phyloP scores from a whole-genome alignment of 2,329 filamentous ascomycete species.

The Chaetomiaceae sp. region DNA sequence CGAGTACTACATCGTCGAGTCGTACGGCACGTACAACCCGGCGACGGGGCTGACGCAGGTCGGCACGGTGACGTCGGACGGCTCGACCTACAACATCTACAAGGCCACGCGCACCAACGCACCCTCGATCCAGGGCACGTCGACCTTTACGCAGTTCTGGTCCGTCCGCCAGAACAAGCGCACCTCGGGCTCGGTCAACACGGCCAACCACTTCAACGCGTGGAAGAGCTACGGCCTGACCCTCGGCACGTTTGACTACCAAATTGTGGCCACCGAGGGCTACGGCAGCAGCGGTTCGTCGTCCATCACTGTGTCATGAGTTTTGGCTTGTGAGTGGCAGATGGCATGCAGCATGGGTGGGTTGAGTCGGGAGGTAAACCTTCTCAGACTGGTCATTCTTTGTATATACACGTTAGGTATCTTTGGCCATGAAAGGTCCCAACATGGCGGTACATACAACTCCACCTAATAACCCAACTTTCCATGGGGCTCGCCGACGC shows the following conservation, averaged over 20 bases:
- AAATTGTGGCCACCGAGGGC: constrained; percentile 48
- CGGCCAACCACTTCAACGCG: constrained; percentile 47
- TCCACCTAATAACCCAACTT: no score
- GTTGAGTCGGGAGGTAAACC: no score
- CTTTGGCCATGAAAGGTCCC: no score
- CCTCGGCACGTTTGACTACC: constrained; percentile 45
- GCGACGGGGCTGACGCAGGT: constrained; percentile 28
- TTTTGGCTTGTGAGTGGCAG: no score
- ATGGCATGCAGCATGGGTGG: no score
- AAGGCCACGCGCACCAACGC: constrained; percentile 33
- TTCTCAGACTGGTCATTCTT: no score
- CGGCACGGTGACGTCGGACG: constrained; percentile 30
- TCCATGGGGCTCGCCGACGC: no score
- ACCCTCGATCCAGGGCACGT: constrained; percentile 41
- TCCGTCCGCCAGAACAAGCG: constrained; percentile 44
- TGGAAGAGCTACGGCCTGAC: constrained; percentile 43
- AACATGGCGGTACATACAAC: no score
- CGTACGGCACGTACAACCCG: constrained; percentile 37
- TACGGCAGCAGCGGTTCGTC: constrained; percentile 29
- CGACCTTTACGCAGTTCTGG: constrained; percentile 47
- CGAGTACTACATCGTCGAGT: constrained; percentile 31
- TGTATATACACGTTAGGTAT: no score
- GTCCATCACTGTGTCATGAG: not conserved
- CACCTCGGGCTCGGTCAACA: constrained; percentile 45
- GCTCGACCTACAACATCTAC: constrained; percentile 32